phyloP scores from a whole-genome alignment of 116 monocot genomes.

The Trichopus zeylanicus region DNA sequence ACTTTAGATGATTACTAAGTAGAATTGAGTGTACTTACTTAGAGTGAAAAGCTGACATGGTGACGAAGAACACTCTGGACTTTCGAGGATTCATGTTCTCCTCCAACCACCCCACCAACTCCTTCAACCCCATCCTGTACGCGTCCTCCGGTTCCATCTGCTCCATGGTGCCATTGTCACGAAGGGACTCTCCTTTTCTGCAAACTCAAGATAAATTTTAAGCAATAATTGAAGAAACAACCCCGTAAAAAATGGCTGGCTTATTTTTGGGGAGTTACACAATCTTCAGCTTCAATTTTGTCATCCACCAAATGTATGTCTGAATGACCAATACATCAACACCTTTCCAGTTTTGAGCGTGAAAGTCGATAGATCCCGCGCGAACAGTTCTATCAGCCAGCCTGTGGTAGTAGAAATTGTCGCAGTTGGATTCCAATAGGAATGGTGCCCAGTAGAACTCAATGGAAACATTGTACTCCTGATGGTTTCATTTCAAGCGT shows the following conservation, averaged over 20 bases:
- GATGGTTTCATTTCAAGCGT: background rate
- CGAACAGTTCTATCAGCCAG: constrained; percentile 12
- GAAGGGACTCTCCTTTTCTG: constrained; percentile 6
- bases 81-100: constrained; percentile 14
- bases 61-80: constrained; percentile 22
- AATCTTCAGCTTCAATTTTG: constrained; percentile 8
- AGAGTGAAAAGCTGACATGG: constrained; percentile 17
- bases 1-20: background rate
- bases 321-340: constrained; percentile 26
- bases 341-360: constrained; percentile 24
- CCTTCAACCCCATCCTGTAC: constrained; percentile 7
- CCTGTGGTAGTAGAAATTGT: constrained; percentile 17
- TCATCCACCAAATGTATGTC: constrained; percentile 35
- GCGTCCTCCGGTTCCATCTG: constrained; percentile 12
- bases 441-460: constrained; percentile 37
- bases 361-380: constrained; percentile 18
- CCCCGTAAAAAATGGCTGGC: background rate
- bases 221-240: background rate
- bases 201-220: background rate
- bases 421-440: constrained; percentile 30
- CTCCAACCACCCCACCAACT: constrained; percentile 18
- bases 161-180: constrained; percentile 2
- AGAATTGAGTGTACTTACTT: background rate
- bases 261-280: constrained; percentile 4
- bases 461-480: constrained; percentile 40